These are phyloP conservation scores for Wilcoxina mikolae DNA, from an alignment of 495 filamentous ascomycete genomes.

Conservation along the genomic window DNA sequence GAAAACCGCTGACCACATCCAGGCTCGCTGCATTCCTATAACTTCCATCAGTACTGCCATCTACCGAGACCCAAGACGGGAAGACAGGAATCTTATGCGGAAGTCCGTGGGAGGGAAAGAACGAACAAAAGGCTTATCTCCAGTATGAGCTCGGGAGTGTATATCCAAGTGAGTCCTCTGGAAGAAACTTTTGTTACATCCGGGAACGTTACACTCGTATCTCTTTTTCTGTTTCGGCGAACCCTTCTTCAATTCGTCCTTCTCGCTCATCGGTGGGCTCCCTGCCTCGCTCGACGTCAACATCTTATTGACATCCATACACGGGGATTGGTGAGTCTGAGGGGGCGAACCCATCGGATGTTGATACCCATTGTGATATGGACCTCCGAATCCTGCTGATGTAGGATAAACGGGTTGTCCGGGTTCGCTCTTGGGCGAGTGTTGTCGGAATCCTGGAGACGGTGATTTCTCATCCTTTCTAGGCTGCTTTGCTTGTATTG, in stretches of 20 bases:
- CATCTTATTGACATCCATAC: conserved; percentile 14
- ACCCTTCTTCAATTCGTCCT: conserved; percentile 29
- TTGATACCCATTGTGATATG: not conserved
- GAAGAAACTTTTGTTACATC: conserved; percentile 68
- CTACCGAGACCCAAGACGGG: no score
- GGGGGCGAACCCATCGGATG: not conserved
- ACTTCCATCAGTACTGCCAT: conserved; percentile 7
- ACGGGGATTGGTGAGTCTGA: not conserved
- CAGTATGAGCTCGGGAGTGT: conserved; percentile 78
- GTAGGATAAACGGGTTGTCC: conserved; percentile 4
- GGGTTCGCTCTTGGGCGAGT: not conserved
- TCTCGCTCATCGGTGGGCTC: conserved; percentile 10
- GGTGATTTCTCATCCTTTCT: conserved; percentile 13
- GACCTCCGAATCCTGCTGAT: conserved; percentile 5
- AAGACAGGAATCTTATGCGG: not conserved
- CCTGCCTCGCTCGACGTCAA: conserved; percentile 17
- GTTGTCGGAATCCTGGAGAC: conserved; percentile 19
- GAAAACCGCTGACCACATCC: conserved; percentile 70
- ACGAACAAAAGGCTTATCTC: conserved; percentile 71
- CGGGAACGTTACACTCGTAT: conserved; percentile 59
- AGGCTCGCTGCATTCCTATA: conserved; percentile 55
- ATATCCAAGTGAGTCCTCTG: conserved; percentile 94
- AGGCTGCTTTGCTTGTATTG: conserved; percentile 56
- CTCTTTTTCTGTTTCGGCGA: conserved; percentile 40
- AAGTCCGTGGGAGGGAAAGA: not conserved